Evolutionary conservation across 495 filamentous ascomycete species (phyloP).

Genomic region (Staphylotrichum tortipilum): DNA sequence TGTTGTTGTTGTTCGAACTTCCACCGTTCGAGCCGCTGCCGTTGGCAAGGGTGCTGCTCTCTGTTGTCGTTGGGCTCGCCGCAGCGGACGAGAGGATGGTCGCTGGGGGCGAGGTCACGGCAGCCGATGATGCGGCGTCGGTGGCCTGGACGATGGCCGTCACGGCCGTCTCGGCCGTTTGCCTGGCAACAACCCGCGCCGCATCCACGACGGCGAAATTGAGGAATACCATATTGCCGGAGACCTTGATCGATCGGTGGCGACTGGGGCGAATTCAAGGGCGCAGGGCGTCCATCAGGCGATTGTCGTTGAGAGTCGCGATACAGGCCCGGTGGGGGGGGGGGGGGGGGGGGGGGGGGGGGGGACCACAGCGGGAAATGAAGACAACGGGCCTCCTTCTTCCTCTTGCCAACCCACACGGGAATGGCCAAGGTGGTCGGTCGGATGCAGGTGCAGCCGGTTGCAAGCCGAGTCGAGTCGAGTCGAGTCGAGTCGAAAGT

Average conservation of each 20-base stretch:
- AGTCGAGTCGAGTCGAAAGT: constrained; percentile 1
- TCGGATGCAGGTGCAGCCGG: no score
- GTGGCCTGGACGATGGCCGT: no score
- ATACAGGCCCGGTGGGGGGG: constrained; percentile 8
- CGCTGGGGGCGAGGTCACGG: constrained; percentile 1
- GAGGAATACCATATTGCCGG: constrained; percentile 23
- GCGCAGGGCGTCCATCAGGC: constrained; percentile 24
- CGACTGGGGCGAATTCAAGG: constrained; percentile 11
- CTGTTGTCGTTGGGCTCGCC: not conserved
- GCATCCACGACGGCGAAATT: constrained; percentile 21
- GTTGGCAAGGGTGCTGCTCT: constrained; percentile 9
- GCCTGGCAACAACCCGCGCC: constrained; percentile 20
- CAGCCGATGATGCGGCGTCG: no score
- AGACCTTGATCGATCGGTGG: constrained; percentile 11
- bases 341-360: no score
- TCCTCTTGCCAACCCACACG: no score
- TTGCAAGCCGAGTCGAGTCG: no score
- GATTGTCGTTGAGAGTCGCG: constrained; percentile 7
- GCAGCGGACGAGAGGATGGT: not conserved
- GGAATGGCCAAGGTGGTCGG: not conserved
- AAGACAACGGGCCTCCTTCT: no score
- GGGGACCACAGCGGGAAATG: no score
- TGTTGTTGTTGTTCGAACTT: constrained; percentile 11
- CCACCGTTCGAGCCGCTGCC: constrained; percentile 6
- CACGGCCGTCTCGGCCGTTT: constrained; percentile 10